phyloP scores from a whole-genome alignment of 495 filamentous ascomycete genomes.

The Clohesyomyces aquaticus region DNA sequence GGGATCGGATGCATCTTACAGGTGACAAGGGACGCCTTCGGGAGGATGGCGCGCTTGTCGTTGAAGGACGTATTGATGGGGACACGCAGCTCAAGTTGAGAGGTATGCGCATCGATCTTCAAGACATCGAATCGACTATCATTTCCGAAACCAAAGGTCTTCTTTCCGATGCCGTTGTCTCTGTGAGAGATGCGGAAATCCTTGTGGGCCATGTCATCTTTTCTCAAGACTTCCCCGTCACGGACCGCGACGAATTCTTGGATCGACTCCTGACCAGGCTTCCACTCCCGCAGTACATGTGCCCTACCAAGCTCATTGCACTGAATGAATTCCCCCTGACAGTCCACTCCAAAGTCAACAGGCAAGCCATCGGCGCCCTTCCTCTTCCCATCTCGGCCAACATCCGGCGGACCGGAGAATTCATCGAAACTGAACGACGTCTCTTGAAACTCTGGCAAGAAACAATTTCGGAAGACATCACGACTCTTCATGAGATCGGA shows the following conservation, averaged over 20 bases:
- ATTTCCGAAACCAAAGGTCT: neutral
- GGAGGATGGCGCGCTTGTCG: constrained; percentile 14
- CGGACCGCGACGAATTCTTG: neutral
- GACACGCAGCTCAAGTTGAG: constrained; percentile 29
- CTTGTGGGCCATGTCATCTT: neutral
- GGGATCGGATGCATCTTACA: constrained; percentile 22
- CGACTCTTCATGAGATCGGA: neutral
- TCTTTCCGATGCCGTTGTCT: neutral
- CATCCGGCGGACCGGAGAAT: neutral
- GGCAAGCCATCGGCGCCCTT: neutral
- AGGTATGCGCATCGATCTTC: constrained; percentile 28
- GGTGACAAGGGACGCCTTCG: constrained; percentile 22
- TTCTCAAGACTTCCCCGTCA: neutral
- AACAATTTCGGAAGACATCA: neutral
- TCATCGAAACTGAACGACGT: neutral
- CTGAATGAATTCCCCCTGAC: constrained; percentile 1
- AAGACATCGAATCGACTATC: constrained; percentile 11
- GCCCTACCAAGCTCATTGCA: neutral
- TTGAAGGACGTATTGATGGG: constrained; percentile 16
- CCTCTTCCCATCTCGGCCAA: neutral
- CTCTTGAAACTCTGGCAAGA: constrained; percentile 4
- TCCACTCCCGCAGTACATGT: constrained; percentile 5
- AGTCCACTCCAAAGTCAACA: neutral
- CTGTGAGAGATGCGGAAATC: neutral
- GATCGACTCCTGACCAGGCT: neutral